A percentile compares a stretch with the other conserved stretches of the same genome.
Conservation (phyloP, 495 filamentous ascomycete species). For the Xylaria acuta region DNA sequence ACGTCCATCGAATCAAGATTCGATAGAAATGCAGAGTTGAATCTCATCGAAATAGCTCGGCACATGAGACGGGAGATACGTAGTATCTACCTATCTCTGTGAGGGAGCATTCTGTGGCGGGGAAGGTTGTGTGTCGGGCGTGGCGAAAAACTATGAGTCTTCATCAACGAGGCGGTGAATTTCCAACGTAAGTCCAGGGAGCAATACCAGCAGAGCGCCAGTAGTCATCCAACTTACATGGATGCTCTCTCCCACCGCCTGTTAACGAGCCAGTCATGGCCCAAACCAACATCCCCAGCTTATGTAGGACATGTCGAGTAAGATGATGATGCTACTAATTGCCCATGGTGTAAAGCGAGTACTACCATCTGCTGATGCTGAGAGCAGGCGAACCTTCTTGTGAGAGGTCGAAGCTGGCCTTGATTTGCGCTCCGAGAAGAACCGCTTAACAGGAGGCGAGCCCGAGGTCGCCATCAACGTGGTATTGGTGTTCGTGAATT, state of each 20-base stretch:
- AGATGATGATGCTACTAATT: background rate
- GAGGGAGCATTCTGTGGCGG: background rate
- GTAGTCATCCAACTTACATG: background rate
- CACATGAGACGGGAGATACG: background rate
- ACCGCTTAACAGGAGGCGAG: background rate
- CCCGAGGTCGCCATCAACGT: background rate
- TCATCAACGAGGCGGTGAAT: slow-evolving; percentile 11
- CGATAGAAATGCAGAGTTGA: no score
- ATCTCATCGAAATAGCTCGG: background rate
- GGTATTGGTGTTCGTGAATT: background rate
- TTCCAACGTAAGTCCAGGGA: background rate
- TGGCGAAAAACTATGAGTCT: background rate
- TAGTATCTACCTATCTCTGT: no score
- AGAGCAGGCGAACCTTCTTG: background rate
- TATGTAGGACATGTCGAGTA: background rate
- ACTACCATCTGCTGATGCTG: background rate
- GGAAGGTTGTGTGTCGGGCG: background rate
- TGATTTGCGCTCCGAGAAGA: background rate
- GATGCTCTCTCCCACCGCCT: background rate
- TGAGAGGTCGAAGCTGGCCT: background rate
- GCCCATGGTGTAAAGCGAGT: background rate
- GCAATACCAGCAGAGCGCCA: background rate
- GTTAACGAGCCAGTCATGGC: background rate
- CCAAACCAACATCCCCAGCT: background rate
- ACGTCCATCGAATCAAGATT: background rate